phyloP scores from a whole-genome alignment of 2,329 filamentous ascomycete genomes.

The Teratosphaeria pseudoeucalypti region DNA sequence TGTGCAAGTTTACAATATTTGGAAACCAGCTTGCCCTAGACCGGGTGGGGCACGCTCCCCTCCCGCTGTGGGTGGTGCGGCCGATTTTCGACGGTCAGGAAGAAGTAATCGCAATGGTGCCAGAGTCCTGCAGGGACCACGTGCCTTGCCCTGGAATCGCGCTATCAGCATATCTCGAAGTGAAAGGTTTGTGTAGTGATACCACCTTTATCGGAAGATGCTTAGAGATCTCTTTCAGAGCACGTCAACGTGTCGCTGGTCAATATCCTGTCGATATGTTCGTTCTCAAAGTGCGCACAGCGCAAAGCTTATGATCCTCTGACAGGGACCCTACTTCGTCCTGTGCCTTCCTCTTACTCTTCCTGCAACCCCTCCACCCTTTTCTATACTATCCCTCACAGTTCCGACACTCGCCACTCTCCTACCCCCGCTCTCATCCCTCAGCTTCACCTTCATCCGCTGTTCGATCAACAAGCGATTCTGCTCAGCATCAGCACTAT shows the following conservation, averaged over 20 bases:
- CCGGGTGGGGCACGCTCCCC: neutral
- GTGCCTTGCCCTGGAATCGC: neutral
- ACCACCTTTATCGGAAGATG: no score
- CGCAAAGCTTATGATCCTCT: neutral
- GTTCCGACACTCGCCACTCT: constrained; percentile 20
- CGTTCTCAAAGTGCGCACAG: neutral
- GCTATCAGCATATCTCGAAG: neutral
- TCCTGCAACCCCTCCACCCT: constrained; percentile 6
- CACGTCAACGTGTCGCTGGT: neutral
- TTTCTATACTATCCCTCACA: constrained; percentile 19
- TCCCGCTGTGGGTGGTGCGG: neutral
- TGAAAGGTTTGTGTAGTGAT: no score
- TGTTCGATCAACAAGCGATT: constrained; percentile 21
- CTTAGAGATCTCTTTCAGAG: no score
- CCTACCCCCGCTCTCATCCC: constrained; percentile 14
- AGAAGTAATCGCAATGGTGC: neutral
- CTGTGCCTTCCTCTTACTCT: constrained; percentile 9
- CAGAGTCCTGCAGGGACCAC: neutral
- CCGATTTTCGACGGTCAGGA: neutral
- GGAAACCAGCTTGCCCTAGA: neutral
- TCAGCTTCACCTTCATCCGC: constrained; percentile 21
- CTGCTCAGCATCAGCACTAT: constrained; percentile 21
- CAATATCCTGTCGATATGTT: neutral
- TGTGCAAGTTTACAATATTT: no score
- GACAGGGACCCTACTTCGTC: neutral